Base-by-base conservation (phyloP, 495 filamentous ascomycete genomes). In the Penicillium egyptiacum region DNA sequence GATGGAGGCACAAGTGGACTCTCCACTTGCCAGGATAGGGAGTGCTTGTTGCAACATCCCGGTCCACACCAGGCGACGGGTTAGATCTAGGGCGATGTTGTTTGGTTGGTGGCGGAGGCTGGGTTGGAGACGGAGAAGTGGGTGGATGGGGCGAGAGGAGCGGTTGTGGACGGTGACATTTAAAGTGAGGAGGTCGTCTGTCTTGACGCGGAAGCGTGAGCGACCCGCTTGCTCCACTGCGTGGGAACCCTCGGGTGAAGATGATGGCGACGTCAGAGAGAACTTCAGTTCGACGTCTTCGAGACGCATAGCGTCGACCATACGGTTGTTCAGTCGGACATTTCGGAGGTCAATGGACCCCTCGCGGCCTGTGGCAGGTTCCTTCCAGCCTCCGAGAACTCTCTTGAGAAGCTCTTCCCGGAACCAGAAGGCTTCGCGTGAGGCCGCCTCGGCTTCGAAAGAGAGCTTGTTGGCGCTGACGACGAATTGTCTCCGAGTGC, bases 391-490 rank as follows among this genome's bases (percentile, higher is more conserved):
- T 3, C 85, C 92, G 5, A 73, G 74, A 3, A 96, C 69, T 20
- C 79, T 77, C 56, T 89, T 88, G 10, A 97, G 79, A 2, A 97
- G 79, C 65, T 86, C 88, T 65, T 95, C 88, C 7, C 92, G 83
- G 73, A 91, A 96, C 92, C 92, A 96, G 70, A 96, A 96, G 2
- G 87, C 86, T 74, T 96, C 91, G 39, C 92, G 81, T 41, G 80
- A 86, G 7, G 86, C 83, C 33, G 86, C 83, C 71, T 97, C 92
- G 23, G 81, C 83, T 56, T 94, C 89, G 2, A 90, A 88, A 0
- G 88, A 86, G 47, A 89, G 79, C 60, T 90, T 89, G 57, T 83
- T 82, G 41, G 86, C 85, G 65, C 86, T 92, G 47, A 96, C 89
- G 20, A 97, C 89, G 61, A 94, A 97, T 70, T 97, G 92, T 11